Conservation (phyloP, 176 grass and related monocot genomes). For the Triticum aestivum region DNA sequence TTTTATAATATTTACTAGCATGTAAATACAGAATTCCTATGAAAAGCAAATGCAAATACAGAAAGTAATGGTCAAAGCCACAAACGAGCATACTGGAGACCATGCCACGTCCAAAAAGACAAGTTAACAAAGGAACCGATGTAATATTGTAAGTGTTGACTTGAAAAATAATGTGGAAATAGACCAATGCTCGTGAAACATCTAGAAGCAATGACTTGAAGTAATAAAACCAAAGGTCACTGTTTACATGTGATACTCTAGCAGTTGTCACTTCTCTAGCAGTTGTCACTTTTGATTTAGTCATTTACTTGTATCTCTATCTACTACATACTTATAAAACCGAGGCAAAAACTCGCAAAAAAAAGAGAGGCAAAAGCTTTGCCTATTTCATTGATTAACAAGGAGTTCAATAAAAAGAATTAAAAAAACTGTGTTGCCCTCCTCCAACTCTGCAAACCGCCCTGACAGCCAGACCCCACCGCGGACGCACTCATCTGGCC, state of each 20-base stretch:
- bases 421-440: neutral
- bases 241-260: neutral
- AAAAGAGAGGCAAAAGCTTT: neutral
- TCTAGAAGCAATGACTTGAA: neutral
- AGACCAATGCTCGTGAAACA: neutral
- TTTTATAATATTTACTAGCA: neutral
- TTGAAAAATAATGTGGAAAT: neutral
- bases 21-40: neutral
- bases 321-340: neutral
- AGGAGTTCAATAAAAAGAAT: neutral
- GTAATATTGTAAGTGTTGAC: neutral
- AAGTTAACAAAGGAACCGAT: neutral
- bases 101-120: neutral
- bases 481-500: neutral
- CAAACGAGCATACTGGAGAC: neutral
- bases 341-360: neutral
- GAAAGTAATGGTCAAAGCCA: neutral
- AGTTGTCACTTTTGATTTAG: neutral
- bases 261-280: neutral
- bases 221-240: neutral
- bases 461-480: neutral
- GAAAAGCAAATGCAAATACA: neutral
- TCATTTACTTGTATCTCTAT: neutral
- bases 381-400: neutral
- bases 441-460: neutral